These are phyloP conservation scores for Glaciozyma martinii DNA, from an alignment of 768 basidiomycete genomes.

Conservation along the genomic window DNA sequence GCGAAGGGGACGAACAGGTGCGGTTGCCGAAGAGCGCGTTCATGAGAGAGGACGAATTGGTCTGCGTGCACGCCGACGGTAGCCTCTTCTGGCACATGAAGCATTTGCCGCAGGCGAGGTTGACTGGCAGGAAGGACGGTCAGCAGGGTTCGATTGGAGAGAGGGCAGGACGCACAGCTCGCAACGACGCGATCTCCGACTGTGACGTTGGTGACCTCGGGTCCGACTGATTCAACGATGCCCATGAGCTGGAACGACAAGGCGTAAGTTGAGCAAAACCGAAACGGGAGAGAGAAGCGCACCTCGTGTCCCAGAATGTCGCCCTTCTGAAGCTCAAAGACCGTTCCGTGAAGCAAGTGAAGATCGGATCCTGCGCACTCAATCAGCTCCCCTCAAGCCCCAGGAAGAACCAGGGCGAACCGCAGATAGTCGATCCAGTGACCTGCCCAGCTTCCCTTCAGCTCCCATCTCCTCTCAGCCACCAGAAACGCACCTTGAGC, in stretches of 20 bases:
- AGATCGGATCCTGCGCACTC: conserved; percentile 43
- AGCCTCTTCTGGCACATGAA: conserved; percentile 63
- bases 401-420: conserved; percentile 15
- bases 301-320: conserved; percentile 66
- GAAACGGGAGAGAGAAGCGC: conserved; percentile 21
- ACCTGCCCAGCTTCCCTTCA: conserved; percentile 38
- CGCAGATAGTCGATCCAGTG: conserved; percentile 65
- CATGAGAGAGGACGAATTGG: conserved; percentile 34
- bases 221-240: conserved; percentile 56
- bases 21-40: conserved; percentile 54
- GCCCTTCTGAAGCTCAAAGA: conserved; percentile 58
- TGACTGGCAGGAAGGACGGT: conserved; percentile 9
- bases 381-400: background rate
- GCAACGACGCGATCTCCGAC: conserved; percentile 66
- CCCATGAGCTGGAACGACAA: conserved; percentile 49
- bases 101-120: conserved; percentile 33
- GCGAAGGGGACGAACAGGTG: background rate
- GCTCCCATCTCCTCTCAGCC: too few relatives aligned
- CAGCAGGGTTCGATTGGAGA: background rate
- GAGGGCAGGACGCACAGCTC: conserved; percentile 54
- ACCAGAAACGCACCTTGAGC: conserved; percentile 40
- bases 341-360: conserved; percentile 60
- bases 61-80: conserved; percentile 57
- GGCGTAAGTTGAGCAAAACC: background rate
- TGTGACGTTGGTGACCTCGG: conserved; percentile 53